Conservation (phyloP, 139 green algal genomes). For the Chlamydomonas sphaeroides region DNA sequence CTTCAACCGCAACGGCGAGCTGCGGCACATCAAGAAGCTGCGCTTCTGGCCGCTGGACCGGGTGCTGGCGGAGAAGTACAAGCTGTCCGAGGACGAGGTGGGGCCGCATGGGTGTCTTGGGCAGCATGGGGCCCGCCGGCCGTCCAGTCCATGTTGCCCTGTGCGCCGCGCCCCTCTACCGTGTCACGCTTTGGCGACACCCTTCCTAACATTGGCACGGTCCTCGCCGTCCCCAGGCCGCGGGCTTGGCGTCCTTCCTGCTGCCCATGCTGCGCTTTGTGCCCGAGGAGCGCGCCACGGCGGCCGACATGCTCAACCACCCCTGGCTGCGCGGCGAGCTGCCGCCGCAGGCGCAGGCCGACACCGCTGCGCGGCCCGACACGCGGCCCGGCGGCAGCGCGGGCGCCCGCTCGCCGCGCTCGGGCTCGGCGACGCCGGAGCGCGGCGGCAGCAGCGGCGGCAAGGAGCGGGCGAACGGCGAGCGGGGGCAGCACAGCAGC, state of each 20-base stretch:
- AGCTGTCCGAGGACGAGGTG: constrained; percentile 83
- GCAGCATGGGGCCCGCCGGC: too few relatives aligned
- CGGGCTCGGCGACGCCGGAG: constrained; percentile 1
- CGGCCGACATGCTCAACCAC: constrained; percentile 86
- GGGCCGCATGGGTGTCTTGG: too few relatives aligned
- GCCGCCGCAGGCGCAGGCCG: neutral
- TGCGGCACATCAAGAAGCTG: constrained; percentile 93
- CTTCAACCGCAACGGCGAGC: constrained; percentile 91
- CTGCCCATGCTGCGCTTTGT: constrained; percentile 92
- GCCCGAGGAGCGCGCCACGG: constrained; percentile 85
- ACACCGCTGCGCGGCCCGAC: constrained; percentile 9
- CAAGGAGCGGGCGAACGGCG: neutral
- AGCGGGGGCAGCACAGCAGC: neutral
- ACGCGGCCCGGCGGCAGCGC: constrained; percentile 2
- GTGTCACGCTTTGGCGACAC: too few relatives aligned
- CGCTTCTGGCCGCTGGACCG: constrained; percentile 91
- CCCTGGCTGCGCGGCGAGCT: constrained; percentile 81
- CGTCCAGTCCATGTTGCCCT: too few relatives aligned
- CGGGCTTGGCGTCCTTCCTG: constrained; percentile 86
- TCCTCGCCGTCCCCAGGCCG: constrained; percentile 62
- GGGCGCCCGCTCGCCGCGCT: neutral
- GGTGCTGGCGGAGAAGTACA: constrained; percentile 96
- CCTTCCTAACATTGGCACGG: too few relatives aligned
- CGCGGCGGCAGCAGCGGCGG: neutral
- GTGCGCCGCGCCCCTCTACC: too few relatives aligned